These are phyloP conservation scores for Solanum verrucosum DNA, from an alignment of 257 asterid genomes.

Conservation along the genomic window DNA sequence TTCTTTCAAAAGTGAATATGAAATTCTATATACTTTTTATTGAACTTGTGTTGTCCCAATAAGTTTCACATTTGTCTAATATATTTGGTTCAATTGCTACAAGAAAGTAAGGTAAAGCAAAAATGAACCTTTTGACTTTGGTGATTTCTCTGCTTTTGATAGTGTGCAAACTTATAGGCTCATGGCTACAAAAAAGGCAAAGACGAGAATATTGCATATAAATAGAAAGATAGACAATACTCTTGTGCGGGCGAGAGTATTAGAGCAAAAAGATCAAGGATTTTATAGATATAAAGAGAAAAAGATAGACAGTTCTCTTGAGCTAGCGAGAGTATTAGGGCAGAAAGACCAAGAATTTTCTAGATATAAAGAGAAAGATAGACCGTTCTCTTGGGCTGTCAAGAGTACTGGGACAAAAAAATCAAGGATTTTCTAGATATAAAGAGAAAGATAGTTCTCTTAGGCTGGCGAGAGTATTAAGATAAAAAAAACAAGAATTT, in stretches of 20 bases:
- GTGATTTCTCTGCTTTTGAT: neutral
- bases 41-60: neutral
- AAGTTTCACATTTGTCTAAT: neutral
- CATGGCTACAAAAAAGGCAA: neutral
- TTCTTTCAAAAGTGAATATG: neutral
- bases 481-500: no score
- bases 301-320: no score
- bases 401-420: neutral
- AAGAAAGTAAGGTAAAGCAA: neutral
- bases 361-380: no score
- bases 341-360: no score
- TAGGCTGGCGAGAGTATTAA: no score
- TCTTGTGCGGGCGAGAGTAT: neutral
- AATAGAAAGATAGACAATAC: neutral
- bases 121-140: neutral
- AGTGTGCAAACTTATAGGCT: neutral
- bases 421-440: neutral
- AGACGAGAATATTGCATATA: neutral
- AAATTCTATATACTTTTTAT: neutral
- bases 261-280: neutral
- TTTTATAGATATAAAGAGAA: neutral
- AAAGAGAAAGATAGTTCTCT: no score
- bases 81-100: neutral
- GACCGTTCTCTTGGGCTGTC: neutral
- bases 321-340: no score